Evolutionary conservation across 2,329 filamentous ascomycete genomes (phyloP).

Genomic region (Plenodomus biglobosus): DNA sequence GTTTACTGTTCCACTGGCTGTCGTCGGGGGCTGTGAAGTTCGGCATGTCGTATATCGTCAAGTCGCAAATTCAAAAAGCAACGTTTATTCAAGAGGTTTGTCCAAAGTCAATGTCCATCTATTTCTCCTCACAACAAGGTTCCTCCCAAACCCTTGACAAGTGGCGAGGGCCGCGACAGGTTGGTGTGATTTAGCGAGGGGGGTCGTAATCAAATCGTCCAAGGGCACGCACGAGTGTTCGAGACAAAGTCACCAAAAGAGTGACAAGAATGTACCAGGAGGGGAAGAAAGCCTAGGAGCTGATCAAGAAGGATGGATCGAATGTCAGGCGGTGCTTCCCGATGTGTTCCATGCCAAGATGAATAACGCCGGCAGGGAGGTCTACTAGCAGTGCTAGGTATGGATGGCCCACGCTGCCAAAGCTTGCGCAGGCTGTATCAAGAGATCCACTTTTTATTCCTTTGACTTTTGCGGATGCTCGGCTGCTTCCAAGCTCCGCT

Average conservation of each 20-base stretch:
- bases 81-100: neutral
- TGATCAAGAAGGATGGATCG: neutral
- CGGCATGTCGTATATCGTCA: conserved; percentile 12
- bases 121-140: neutral
- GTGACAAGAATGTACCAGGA: neutral
- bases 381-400: too few species aligned
- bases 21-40: conserved; percentile 15
- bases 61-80: neutral
- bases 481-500: neutral
- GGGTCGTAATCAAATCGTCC: neutral
- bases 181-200: neutral
- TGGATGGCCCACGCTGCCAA: neutral
- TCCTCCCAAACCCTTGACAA: neutral
- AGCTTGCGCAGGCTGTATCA: neutral
- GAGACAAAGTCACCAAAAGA: neutral
- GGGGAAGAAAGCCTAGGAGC: neutral
- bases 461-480: neutral
- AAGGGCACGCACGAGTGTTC: neutral
- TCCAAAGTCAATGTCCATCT: neutral
- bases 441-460: neutral
- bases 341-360: neutral
- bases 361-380: neutral
- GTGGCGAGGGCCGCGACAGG: neutral
- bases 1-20: conserved; percentile 44
- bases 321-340: neutral